phyloP scores from a whole-genome alignment of 208 protist genomes.

The Acanthamoeba culbertsoni region DNA sequence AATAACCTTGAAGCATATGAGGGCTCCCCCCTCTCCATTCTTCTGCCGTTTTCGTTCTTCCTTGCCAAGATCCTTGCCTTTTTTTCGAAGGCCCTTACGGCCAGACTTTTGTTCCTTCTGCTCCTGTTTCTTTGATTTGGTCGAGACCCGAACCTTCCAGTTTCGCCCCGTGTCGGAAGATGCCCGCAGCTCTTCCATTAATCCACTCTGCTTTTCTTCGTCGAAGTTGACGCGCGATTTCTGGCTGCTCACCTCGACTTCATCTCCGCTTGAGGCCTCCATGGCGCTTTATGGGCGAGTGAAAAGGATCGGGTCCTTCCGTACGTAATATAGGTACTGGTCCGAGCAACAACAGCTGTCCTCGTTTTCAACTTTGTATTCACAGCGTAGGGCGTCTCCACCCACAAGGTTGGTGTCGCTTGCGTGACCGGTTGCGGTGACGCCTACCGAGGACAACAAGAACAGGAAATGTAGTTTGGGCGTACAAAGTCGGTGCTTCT shows the following conservation, averaged over 20 bases:
- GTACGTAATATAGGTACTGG: too few species aligned
- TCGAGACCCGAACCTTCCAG: background rate
- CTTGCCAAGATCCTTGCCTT: slow-evolving; percentile 13
- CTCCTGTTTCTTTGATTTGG: slow-evolving; percentile 8
- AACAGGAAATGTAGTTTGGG: too few species aligned
- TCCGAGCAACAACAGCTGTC: too few species aligned
- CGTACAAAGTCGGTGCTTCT: too few species aligned
- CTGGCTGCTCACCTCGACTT: background rate
- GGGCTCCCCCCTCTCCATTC: background rate
- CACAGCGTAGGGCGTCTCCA: too few species aligned
- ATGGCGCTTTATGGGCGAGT: too few species aligned
- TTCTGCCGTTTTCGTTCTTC: slow-evolving; percentile 11
- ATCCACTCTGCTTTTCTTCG: background rate
- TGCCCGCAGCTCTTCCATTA: background rate
- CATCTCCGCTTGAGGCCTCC: background rate
- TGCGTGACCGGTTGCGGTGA: too few species aligned
- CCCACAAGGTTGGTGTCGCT: too few species aligned
- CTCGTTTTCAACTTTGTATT: too few species aligned
- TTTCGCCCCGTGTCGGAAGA: background rate
- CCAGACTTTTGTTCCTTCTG: slow-evolving; percentile 14
- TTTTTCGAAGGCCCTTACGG: slow-evolving; percentile 24
- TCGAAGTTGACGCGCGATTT: background rate
- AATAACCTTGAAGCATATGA: slow-evolving; percentile 49
- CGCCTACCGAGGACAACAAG: too few species aligned
- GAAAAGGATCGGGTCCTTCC: too few species aligned